These are phyloP conservation scores for Gypsophila paniculata DNA, from an alignment of 179 eudicot genomes.

Conservation along the genomic window DNA sequence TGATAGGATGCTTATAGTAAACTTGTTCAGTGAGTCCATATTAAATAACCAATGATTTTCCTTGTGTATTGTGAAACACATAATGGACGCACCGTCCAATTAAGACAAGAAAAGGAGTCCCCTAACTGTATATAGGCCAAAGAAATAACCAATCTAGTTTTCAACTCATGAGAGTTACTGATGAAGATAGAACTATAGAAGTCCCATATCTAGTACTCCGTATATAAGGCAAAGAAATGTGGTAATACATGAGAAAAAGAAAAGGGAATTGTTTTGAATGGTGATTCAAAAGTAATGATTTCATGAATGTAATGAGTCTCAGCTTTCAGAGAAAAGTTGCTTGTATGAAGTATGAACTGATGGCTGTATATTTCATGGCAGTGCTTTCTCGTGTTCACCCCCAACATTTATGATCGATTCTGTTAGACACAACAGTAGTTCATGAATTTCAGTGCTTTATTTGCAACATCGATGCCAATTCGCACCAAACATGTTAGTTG, in stretches of 20 bases:
- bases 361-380: background rate
- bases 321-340: no score
- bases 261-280: no score
- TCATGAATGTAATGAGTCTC: no score
- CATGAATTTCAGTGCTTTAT: background rate
- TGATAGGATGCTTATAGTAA: no score
- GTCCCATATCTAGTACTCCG: background rate
- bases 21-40: no score
- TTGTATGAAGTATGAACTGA: background rate
- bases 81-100: background rate
- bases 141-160: no score
- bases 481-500: background rate
- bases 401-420: background rate
- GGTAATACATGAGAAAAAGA: no score
- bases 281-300: no score
- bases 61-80: background rate
- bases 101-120: no score
- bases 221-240: no score
- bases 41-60: background rate
- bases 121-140: no score
- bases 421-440: background rate
- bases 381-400: background rate
- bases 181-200: background rate
- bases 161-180: background rate
- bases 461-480: no score